These are phyloP conservation scores for Fusarium tanahbumbuense DNA, from an alignment of 2,329 filamentous ascomycete genomes.

Conservation along the genomic window DNA sequence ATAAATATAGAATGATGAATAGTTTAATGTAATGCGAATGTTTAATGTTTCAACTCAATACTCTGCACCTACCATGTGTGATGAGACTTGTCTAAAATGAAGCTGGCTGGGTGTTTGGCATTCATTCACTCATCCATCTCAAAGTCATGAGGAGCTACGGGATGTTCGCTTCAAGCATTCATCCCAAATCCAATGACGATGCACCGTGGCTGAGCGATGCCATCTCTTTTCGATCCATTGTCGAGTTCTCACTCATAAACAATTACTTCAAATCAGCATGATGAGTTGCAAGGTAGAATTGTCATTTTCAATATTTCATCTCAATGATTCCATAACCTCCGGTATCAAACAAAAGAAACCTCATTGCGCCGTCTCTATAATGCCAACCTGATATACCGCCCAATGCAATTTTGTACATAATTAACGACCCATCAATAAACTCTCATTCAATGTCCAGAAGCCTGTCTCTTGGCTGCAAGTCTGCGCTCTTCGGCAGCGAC, in stretches of 20 bases:
- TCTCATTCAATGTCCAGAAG: conserved; percentile 6
- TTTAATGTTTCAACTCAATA: background rate
- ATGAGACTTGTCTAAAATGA: background rate
- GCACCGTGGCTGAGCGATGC: background rate
- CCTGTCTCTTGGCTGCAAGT: conserved; percentile 56
- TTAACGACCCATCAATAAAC: background rate
- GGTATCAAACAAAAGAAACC: background rate
- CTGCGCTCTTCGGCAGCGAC: conserved; percentile 80
- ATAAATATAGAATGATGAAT: conserved; percentile 25
- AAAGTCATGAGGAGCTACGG: background rate
- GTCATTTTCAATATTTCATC: background rate
- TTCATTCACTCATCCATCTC: too few species aligned
- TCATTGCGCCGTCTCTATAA: conserved; percentile 5
- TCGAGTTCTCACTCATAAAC: background rate
- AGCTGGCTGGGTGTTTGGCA: background rate
- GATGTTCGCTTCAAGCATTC: background rate
- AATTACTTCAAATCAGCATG: background rate
- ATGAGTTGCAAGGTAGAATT: background rate
- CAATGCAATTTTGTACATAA: conserved; percentile 21
- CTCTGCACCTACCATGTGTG: background rate
- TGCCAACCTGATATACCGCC: background rate
- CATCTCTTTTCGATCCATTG: background rate
- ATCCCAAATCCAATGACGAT: background rate
- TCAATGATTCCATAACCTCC: background rate
- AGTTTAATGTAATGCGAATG: conserved; percentile 12